Evolutionary conservation across 305 asterid genomes (phyloP).

Genomic region (Nicotiana rustica): DNA sequence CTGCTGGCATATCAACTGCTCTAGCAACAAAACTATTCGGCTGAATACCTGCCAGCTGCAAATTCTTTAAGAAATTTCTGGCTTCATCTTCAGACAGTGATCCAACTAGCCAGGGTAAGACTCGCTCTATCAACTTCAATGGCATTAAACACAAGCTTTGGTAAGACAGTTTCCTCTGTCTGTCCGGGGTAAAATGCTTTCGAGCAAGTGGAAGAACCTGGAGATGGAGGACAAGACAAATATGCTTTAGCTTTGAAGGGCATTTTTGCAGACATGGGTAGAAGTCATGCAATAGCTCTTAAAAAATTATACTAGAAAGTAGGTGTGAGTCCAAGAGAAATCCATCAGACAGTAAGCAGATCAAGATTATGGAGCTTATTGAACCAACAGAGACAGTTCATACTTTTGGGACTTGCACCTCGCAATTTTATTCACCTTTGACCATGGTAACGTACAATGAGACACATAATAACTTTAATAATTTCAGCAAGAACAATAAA

Average conservation of each 20-base stretch:
- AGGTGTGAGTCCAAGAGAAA: background rate
- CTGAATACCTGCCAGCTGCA: conserved; percentile 57
- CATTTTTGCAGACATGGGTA: conserved; percentile 16
- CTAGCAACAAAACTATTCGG: conserved; percentile 1
- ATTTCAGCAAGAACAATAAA: conserved; percentile 10
- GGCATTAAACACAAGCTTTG: conserved; percentile 59
- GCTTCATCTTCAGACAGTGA: conserved; percentile 53
- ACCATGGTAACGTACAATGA: background rate
- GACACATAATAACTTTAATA: background rate
- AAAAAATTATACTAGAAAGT: conserved; percentile 31
- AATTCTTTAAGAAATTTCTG: conserved; percentile 47
- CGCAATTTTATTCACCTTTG: conserved; percentile 16
- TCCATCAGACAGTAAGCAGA: conserved; percentile 8
- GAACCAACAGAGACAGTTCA: conserved; percentile 20
- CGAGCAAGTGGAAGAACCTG: conserved; percentile 61
- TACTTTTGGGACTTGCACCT: conserved; percentile 13
- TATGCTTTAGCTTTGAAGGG: conserved; percentile 27
- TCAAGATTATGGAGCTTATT: conserved; percentile 19
- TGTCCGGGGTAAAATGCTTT: conserved; percentile 50
- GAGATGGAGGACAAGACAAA: conserved; percentile 30
- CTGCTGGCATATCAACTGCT: conserved; percentile 6
- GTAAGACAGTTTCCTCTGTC: conserved; percentile 55
- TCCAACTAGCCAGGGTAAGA: conserved; percentile 59
- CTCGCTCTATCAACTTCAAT: conserved; percentile 57
- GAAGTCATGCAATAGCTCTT: conserved; percentile 23